These are phyloP conservation scores for Penicillium atrosanguineum DNA, from an alignment of 495 filamentous ascomycete species.

Conservation along the genomic window DNA sequence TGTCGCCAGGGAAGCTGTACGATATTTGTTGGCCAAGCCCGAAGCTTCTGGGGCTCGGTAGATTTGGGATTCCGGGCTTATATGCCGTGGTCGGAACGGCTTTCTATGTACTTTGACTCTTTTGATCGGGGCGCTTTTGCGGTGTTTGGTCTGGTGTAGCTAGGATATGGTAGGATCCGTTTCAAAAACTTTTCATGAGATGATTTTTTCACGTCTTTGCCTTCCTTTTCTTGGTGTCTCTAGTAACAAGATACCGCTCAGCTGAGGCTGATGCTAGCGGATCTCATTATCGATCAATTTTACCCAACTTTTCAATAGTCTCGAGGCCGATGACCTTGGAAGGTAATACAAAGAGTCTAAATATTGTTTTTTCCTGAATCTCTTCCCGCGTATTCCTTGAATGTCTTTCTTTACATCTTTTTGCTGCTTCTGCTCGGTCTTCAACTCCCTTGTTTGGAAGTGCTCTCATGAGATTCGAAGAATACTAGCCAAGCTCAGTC, in stretches of 20 bases:
- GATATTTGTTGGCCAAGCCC: slow-evolving; percentile 49
- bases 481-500: no score
- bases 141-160: slow-evolving; percentile 37
- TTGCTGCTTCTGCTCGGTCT: no score
- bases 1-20: slow-evolving; percentile 46
- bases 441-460: no score
- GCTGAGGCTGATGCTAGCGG: background rate
- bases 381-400: no score
- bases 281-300: background rate
- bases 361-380: no score
- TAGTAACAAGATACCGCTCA: background rate
- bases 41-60: slow-evolving; percentile 34
- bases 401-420: no score
- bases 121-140: slow-evolving; percentile 32
- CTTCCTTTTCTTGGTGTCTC: background rate
- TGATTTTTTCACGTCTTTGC: slow-evolving; percentile 5
- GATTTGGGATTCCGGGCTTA: background rate
- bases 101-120: slow-evolving; percentile 16
- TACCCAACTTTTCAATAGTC: background rate
- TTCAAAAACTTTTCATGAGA: slow-evolving; percentile 15
- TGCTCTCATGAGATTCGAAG: no score
- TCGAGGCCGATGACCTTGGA: no score
- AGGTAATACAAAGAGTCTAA: no score
- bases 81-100: slow-evolving; percentile 4
- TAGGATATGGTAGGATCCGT: slow-evolving; percentile 18